Evolutionary conservation across 2,329 filamentous ascomycete species (phyloP).

Genomic region (Scedosporium apiospermum): DNA sequence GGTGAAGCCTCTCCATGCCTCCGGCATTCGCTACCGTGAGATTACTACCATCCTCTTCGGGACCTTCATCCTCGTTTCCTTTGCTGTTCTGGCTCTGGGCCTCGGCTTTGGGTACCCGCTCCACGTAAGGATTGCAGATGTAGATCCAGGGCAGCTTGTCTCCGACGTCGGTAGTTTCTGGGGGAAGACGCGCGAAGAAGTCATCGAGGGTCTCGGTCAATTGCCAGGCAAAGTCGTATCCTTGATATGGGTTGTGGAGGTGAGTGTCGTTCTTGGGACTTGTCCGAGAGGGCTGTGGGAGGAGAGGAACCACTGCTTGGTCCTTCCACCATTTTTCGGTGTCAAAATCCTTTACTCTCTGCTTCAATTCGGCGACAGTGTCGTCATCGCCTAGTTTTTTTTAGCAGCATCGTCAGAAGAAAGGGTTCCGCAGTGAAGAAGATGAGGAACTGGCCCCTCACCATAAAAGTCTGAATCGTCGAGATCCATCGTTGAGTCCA

Average conservation of each 20-base stretch:
- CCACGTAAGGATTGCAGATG: conserved; percentile 54
- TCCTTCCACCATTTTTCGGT: conserved; percentile 37
- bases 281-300: conserved; percentile 3
- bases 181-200: conserved; percentile 61
- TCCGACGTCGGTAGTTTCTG: conserved; percentile 45
- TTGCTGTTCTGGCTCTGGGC: conserved; percentile 26
- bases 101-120: conserved; percentile 21
- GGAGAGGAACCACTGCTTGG: conserved; percentile 11
- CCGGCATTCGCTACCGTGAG: conserved; percentile 39
- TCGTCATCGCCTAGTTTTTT: conserved; percentile 42
- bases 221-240: conserved; percentile 47
- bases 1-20: conserved; percentile 39
- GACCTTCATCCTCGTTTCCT: conserved; percentile 40
- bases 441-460: background rate
- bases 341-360: conserved; percentile 41
- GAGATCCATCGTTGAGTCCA: conserved; percentile 6
- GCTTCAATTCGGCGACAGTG: conserved; percentile 35
- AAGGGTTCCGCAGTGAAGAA: background rate
- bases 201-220: conserved; percentile 51
- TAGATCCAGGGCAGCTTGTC: conserved; percentile 58
- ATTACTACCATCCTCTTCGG: conserved; percentile 34
- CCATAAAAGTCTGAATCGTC: conserved; percentile 16
- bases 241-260: conserved; percentile 51
- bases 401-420: too few species aligned
- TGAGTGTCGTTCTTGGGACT: conserved; percentile 14